Base-by-base conservation (phyloP, 306 rosid genomes). In the Hippophae rhamnoides region DNA sequence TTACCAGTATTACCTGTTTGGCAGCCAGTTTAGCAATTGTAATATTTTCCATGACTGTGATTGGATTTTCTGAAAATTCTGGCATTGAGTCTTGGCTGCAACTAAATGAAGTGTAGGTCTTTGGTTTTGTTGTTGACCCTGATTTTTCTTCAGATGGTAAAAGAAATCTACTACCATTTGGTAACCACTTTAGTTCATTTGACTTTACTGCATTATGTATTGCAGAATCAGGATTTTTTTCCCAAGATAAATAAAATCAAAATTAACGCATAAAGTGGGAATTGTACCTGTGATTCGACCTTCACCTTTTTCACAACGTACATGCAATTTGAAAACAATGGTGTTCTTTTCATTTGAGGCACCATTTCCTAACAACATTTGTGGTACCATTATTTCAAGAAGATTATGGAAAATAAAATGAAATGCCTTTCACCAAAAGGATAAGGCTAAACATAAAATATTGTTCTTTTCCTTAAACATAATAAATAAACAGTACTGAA, bases 291-390 rank as follows among this genome's bases (percentile, higher is more conserved):
- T 74, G 40, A 77, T 64, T 56, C 95, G 95, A 25, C 73, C 79
- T 25, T 69, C 67, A 2, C 64, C 65, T 44, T 6, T 49, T 56
- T 50, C 66, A 77, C 99, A 86, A 6, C 60, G 62, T 63, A 66
- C 89, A 70, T 88, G 88, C 49, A 88, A 84, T 54, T 82, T 77
- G 71, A 93, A 93, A 70, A 88, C 99, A 60, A 93, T 79, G 48
- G 97, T 85, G 72, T 93, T 92, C 71, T 79, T 88, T 66, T 92
- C 99, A 67, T 80, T 80, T 50, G 76, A 75, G 5, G 82, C 73
- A 78, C 80, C 78, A 57, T 57, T 79, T 27, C 77, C 97, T 92
- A 68, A 42, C 26, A 64, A 10, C 38, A 31, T 31, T 31, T 31
- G 38, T 31, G 38, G 38, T 31, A 31, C 38, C 38, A 31, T 31